These are phyloP conservation scores for Pelagomonas calceolata DNA, from an alignment of 108 stramenopile species.

Conservation along the genomic window DNA sequence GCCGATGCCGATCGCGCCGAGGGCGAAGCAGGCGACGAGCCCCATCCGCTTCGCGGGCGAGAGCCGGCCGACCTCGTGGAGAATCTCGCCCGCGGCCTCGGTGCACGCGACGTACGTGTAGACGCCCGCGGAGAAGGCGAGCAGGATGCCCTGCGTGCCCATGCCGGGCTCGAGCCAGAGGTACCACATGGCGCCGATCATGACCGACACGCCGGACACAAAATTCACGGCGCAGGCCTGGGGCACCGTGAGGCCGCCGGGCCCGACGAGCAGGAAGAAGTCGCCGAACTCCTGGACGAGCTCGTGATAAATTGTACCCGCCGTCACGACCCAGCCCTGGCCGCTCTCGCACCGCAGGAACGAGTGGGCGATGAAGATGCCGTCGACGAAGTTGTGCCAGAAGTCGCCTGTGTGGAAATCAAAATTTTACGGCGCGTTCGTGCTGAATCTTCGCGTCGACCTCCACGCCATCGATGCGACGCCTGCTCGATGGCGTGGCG, in stretches of 20 bases:
- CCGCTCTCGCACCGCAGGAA: constrained; percentile 41
- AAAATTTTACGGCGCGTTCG: too few species aligned
- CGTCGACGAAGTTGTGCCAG: constrained; percentile 71
- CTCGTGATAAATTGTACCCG: constrained; percentile 61
- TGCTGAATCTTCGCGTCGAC: too few species aligned
- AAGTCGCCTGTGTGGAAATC: too few species aligned
- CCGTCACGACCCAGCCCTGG: constrained; percentile 42
- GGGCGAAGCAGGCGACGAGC: constrained; percentile 21
- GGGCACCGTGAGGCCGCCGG: constrained; percentile 37
- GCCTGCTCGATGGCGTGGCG: too few species aligned
- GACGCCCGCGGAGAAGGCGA: constrained; percentile 59
- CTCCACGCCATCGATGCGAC: too few species aligned
- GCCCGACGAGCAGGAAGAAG: constrained; percentile 54
- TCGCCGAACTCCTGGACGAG: constrained; percentile 70
- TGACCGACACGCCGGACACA: constrained; percentile 31
- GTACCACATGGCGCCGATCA: neutral
- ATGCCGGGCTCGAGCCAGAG: constrained; percentile 27
- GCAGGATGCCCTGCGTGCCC: constrained; percentile 43
- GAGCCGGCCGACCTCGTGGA: constrained; percentile 2
- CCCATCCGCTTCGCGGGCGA: neutral
- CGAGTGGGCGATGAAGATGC: constrained; percentile 62
- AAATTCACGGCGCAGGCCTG: constrained; percentile 56
- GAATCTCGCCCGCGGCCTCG: constrained; percentile 48
- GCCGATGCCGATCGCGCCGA: constrained; percentile 63
- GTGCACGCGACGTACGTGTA: constrained; percentile 53